These are phyloP conservation scores for Citrullus mucosospermus DNA, from an alignment of 306 rosid species.

Conservation along the genomic window DNA sequence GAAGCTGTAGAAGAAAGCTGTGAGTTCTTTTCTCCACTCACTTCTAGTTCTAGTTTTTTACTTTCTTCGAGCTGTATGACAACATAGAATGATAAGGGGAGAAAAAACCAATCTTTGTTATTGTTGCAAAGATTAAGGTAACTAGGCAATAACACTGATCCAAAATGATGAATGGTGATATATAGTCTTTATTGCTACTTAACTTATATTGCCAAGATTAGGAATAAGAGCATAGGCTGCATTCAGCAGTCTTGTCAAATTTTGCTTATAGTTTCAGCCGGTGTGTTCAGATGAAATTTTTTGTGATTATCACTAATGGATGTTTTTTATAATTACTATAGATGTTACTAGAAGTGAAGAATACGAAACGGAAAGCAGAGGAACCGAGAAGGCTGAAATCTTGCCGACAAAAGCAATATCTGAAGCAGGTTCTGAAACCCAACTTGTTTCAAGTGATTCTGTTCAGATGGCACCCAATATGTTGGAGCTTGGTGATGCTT, in stretches of 20 bases:
- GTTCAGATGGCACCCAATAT: slow-evolving; percentile 36
- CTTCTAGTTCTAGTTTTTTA: not conserved
- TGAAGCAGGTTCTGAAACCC: slow-evolving; percentile 39
- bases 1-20: slow-evolving; percentile 38
- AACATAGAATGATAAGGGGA: not conserved
- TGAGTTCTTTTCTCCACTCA: slow-evolving; percentile 29
- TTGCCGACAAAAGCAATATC: slow-evolving; percentile 24
- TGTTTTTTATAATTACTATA: not conserved
- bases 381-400: slow-evolving; percentile 22
- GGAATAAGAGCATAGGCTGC: not conserved
- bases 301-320: not conserved
- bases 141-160: not conserved
- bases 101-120: not conserved
- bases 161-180: not conserved
- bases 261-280: not conserved
- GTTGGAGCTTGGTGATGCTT: slow-evolving; percentile 91
- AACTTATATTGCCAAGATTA: not conserved
- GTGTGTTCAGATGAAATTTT: not conserved
- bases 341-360: slow-evolving; percentile 24
- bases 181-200: not conserved
- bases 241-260: not conserved
- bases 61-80: not conserved
- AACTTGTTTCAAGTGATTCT: slow-evolving; percentile 25
- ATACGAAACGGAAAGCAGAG: slow-evolving; percentile 21
- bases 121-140: not conserved